Conservation (phyloP, 371 early-diverging fungal species). For the Parasitella parasitica region DNA sequence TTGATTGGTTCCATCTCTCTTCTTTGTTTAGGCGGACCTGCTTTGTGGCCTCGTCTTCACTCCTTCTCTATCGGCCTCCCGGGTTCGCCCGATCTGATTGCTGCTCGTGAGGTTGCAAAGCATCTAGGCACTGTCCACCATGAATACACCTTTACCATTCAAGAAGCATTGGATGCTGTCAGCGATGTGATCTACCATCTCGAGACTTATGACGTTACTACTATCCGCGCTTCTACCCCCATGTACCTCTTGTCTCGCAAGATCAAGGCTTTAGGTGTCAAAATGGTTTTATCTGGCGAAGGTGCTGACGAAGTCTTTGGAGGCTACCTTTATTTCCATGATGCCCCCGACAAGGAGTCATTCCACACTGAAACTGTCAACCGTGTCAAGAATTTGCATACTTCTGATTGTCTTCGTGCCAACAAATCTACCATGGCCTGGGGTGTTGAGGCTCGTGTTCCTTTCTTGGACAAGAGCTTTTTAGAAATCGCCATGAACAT, state of each 20-base stretch:
- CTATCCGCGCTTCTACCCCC: constrained; percentile 95
- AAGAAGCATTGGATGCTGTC: constrained; percentile 95
- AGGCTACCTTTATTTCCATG: constrained; percentile 96
- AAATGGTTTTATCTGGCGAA: constrained; percentile 97
- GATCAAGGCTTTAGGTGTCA: constrained; percentile 96
- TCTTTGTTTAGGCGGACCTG: constrained; percentile 62
- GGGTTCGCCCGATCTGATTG: constrained; percentile 92
- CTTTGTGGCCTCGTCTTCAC: constrained; percentile 83
- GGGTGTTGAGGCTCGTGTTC: constrained; percentile 97
- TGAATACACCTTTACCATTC: constrained; percentile 91
- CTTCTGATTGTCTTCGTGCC: constrained; percentile 93
- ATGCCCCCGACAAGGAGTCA: constrained; percentile 78
- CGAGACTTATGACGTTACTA: constrained; percentile 99
- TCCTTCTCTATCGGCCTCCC: constrained; percentile 95
- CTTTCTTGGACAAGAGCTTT: constrained; percentile 90
- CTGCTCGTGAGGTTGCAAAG: constrained; percentile 88
- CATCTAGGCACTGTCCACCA: constrained; percentile 91
- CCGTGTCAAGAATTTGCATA: constrained; percentile 93
- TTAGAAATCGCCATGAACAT: constrained; percentile 87
- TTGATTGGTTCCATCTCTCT: constrained; percentile 71
- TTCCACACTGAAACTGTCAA: constrained; percentile 88
- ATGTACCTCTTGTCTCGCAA: constrained; percentile 95
- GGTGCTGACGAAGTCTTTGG: constrained; percentile 96
- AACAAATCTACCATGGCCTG: constrained; percentile 99
- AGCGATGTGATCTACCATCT: constrained; percentile 94